Base-by-base conservation (phyloP, 257 asterid species). In the Nicotiana knightiana region DNA sequence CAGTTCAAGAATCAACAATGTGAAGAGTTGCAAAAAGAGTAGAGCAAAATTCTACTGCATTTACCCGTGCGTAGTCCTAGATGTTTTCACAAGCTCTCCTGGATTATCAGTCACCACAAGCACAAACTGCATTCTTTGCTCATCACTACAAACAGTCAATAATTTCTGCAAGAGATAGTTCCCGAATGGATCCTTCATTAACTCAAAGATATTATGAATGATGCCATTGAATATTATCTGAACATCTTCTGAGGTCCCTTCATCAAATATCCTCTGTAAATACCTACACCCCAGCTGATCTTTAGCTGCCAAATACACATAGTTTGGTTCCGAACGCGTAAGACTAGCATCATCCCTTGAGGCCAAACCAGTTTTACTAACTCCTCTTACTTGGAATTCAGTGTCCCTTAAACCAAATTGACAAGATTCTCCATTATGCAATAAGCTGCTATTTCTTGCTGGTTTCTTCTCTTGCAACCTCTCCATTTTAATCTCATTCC, bases 261-360 rank as follows among this genome's bases (percentile, higher is more conserved):
- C 90, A 48, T 88, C 90, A 37, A 89, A 68, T 67, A 78, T 57
- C 55, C 62, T 85, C 61, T 84, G 89, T 80, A 88, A 85, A 76
- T 80, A 82, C 67, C 89, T 84, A 80, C 93, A 89, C 51, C 93
- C 93, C 3, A 77, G 32, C 83, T 88, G 90, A 73, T 84, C 85
- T 87, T 86, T 88, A 59, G 89, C 87, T 64, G 82, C 76, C 39
- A 55, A 26, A 70, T 83, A 79, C 57, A 89, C 76, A 21, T 81
- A 33, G 13, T 84, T 43, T 43, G 12, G 51, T 43, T 43, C 51
- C 12, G 12, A 43, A 43, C 51, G 51, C 51, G 3, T 43, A 43
- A 43, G 51, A 43, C 12, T 43, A 43, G 51, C 12, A 43, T 2
- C 51, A 43, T 43, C 37, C 76, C 63, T 78, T 58, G 46, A 80